Conservation (phyloP, 768 basidiomycete species). For the Agaricus sinodeliciosus region DNA sequence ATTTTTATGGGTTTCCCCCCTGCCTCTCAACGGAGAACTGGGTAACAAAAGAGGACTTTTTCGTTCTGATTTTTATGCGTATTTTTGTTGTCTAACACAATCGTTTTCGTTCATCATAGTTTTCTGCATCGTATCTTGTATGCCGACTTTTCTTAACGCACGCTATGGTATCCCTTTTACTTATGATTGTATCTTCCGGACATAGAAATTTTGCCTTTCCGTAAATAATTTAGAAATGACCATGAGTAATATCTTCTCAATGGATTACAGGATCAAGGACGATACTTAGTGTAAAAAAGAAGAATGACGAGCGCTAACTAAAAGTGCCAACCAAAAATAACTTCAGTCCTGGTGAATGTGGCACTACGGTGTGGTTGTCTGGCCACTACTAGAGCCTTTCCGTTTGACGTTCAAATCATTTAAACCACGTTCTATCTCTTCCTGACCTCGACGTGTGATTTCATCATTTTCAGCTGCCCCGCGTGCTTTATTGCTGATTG, state of each 20-base stretch:
- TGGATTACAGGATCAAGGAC: no score
- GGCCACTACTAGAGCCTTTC: not conserved
- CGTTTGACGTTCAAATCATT: slow-evolving; percentile 21
- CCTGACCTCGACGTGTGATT: slow-evolving; percentile 27
- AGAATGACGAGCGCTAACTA: no score
- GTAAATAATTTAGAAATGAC: not conserved
- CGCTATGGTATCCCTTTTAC: no score
- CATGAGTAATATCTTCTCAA: no score
- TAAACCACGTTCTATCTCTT: slow-evolving; percentile 34
- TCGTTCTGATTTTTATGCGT: no score
- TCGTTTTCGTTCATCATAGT: not conserved
- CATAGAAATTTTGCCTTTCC: no score
- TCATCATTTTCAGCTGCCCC: slow-evolving; percentile 23
- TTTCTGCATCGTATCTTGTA: no score
- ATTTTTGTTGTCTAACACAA: not conserved
- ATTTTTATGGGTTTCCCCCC: no score
- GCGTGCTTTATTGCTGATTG: slow-evolving; percentile 19
- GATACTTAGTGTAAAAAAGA: no score
- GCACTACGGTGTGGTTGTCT: not conserved
- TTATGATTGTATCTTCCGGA: no score
- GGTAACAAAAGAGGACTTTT: not conserved
- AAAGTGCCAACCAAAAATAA: no score
- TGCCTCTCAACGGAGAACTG: not conserved
- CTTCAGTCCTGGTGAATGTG: not conserved
- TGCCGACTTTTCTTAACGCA: no score